Base-by-base conservation (phyloP, 306 rosid genomes). In the Datisca glomerata region DNA sequence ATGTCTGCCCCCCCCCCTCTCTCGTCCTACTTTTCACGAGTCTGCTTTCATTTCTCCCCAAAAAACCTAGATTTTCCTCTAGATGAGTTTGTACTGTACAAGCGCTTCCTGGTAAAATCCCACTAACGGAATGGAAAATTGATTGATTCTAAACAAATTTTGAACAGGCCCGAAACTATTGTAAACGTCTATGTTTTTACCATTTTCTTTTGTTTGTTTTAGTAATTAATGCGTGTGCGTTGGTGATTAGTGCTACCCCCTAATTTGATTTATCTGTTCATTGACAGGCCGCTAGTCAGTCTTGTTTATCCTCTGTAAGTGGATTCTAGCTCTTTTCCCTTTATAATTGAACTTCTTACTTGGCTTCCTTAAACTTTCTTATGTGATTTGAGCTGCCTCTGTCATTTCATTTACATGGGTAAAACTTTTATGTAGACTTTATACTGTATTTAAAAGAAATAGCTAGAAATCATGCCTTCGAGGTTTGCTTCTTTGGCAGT, bases 251-350 rank as follows among this genome's bases (percentile, higher is more conserved):
- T 21, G 3, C 18, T 14, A 37, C 20, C 28, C 31, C 27, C 19
- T 33, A 59, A 54, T 66, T 50, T 53, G 59, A 45, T 51, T 22
- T 12, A 8, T 53, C 45, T 54, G 52, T 25, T 33, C 24, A 32
- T 21, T 57, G 67, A 68, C 95, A 91, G 98, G 85, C 98, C 98
- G 43, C 79, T 91, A 55, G 56, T 85, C 55, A 81, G 87, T 57
- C 95, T 84, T 67, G 96, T 69, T 55, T 91, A 84, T 71, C 98
- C 98, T 60, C 72, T 91, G 98, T 91, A 69, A 80, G 96, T 59
- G 32, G 38, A 23, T 58, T 49, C 37, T 43, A 64, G 10, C 13
- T 24, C 34, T 43, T 41, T 51, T 6, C 21, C 32, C 12, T 41
- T 48, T 28, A 35, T 21, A 5, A 10, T 44, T 23, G 44, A 50